These are phyloP conservation scores for Colletotrichum truncatum DNA, from an alignment of 2,329 filamentous ascomycete genomes.

Conservation along the genomic window DNA sequence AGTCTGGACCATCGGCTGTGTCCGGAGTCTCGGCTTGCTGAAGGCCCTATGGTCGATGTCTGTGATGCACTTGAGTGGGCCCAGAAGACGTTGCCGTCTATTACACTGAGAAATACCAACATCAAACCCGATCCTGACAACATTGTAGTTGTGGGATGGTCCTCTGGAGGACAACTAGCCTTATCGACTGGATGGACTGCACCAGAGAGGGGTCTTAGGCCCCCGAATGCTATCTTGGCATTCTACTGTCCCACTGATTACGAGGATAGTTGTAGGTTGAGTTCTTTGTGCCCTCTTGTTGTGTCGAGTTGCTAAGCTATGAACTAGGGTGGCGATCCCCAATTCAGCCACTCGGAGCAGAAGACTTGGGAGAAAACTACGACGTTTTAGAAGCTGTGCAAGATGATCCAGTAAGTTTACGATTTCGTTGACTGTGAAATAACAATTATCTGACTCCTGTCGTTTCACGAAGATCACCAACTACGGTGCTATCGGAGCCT, in stretches of 20 bases:
- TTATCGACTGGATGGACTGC: conserved; percentile 52
- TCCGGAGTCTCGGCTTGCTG: conserved; percentile 53
- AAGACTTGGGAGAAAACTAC: conserved; percentile 30
- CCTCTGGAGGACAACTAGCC: conserved; percentile 55
- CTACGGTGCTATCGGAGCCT: not conserved
- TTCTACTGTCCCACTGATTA: conserved; percentile 25
- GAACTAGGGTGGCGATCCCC: conserved; percentile 26
- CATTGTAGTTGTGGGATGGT: conserved; percentile 57
- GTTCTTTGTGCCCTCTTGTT: not conserved
- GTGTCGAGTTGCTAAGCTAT: not conserved
- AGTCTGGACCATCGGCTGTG: conserved; percentile 61
- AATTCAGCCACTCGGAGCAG: conserved; percentile 30
- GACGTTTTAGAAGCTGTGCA: conserved; percentile 38
- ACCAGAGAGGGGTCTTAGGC: conserved; percentile 34
- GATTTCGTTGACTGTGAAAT: not conserved
- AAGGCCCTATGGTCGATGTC: conserved; percentile 56
- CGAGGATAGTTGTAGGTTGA: conserved; percentile 12
- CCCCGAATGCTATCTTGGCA: conserved; percentile 39
- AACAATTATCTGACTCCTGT: not conserved
- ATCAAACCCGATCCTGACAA: conserved; percentile 37
- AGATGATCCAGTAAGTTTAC: not conserved
- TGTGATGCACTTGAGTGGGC: conserved; percentile 53
- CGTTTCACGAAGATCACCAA: not conserved
- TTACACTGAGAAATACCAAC: conserved; percentile 33
- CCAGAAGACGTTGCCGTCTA: conserved; percentile 39